Percentiles rank a stretch among this genome's conserved stretches.
These are phyloP conservation scores for Diversispora epigaea DNA, from an alignment of 192 early-diverging fungal species.

Conservation along the genomic window DNA sequence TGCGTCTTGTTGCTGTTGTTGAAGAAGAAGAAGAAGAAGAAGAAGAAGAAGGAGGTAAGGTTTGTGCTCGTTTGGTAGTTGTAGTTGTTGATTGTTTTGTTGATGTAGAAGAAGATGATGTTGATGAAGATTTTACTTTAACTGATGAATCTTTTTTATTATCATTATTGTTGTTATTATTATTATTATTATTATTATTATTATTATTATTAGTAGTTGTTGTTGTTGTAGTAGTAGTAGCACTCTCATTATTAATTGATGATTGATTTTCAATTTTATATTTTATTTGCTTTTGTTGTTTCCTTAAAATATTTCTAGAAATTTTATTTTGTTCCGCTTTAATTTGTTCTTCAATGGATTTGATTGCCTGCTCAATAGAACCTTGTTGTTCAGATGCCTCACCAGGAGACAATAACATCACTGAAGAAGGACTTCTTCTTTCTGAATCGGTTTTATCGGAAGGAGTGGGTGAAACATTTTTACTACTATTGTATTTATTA, in stretches of 20 bases:
- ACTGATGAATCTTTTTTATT: no score
- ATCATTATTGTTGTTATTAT: not conserved
- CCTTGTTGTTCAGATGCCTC: not conserved
- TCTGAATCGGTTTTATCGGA: constrained; percentile 5
- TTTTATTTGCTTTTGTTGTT: not conserved
- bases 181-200: not conserved
- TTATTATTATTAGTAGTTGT: not conserved
- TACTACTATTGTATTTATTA: no score
- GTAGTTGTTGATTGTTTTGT: not conserved
- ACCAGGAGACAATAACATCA: not conserved
- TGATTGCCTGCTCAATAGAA: constrained; percentile 12
- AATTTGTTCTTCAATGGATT: constrained; percentile 19
- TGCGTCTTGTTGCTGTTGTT: not conserved
- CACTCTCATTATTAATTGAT: not conserved
- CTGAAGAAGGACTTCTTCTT: not conserved
- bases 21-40: not conserved
- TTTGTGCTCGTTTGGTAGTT: no score
- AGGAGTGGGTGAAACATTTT: not conserved
- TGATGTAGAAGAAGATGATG: no score
- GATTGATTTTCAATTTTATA: not conserved
- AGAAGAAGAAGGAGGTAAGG: not conserved
- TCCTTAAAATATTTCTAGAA: not conserved
- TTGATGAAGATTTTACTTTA: no score
- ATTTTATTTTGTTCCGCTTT: constrained; percentile 2
- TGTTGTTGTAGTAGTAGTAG: not conserved